phyloP scores from a whole-genome alignment of 2,329 filamentous ascomycete genomes.

The Fusarium sp. region DNA sequence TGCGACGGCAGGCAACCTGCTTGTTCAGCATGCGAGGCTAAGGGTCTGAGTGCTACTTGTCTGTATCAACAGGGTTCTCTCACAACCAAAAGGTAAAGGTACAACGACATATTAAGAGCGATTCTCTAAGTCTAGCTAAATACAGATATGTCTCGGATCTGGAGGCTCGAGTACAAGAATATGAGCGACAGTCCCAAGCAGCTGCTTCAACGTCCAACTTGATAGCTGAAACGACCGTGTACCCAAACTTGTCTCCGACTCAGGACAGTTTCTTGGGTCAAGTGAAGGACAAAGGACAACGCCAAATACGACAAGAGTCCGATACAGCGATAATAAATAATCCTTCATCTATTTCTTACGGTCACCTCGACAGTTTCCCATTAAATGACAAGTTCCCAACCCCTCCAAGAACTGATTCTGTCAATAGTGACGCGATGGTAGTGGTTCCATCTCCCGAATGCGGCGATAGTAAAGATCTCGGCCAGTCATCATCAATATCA shows the following conservation, averaged over 20 bases:
- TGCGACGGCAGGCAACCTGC: background rate
- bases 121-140: background rate
- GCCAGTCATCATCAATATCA: background rate
- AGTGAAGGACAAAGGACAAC: background rate
- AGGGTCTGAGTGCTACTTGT: background rate
- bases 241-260: background rate
- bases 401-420: background rate
- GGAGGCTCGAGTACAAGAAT: background rate
- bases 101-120: fast-evolving
- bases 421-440: background rate
- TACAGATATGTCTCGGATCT: background rate
- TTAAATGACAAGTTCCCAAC: background rate
- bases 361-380: background rate
- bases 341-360: background rate
- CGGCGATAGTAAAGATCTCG: background rate
- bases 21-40: background rate
- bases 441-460: background rate
- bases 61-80: background rate
- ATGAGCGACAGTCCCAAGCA: background rate
- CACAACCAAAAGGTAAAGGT: background rate
- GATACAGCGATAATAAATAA: background rate
- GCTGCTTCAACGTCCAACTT: background rate
- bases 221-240: background rate
- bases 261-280: background rate
- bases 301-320: background rate